Evolutionary conservation across 306 rosid species (phyloP).

Genomic region (Arachis stenosperma): DNA sequence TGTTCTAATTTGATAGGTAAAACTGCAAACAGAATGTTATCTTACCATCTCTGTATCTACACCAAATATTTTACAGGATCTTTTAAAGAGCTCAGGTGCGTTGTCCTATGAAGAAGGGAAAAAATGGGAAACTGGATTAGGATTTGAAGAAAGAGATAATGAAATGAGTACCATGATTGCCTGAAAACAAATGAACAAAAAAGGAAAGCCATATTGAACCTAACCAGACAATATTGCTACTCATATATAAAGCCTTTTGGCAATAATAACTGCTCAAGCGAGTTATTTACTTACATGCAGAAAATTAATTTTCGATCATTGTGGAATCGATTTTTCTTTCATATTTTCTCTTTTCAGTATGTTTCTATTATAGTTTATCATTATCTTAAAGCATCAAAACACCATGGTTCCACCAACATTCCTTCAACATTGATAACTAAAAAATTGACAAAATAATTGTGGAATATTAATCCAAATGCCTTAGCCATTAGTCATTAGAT

Average conservation of each 20-base stretch:
- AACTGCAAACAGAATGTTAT: conserved; percentile 34
- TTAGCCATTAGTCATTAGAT: conserved; percentile 7
- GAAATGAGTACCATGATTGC: conserved; percentile 21
- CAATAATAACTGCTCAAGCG: too few relatives aligned
- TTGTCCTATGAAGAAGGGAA: conserved; percentile 67
- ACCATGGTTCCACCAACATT: conserved; percentile 21
- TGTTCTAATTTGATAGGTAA: background rate
- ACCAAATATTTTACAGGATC: conserved; percentile 90
- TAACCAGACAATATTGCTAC: conserved; percentile 17
- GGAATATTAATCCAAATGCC: conserved; percentile 28
- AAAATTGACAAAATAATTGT: conserved; percentile 19
- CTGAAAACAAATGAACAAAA: conserved; percentile 5
- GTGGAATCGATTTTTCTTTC: too few relatives aligned
- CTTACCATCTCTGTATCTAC: conserved; percentile 88
- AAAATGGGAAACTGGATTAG: conserved; percentile 31
- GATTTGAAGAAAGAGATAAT: conserved; percentile 7
- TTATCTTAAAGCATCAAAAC: conserved; percentile 32
- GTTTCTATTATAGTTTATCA: conserved; percentile 17
- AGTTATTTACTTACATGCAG: too few relatives aligned
- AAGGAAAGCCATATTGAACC: background rate
- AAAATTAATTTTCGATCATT: too few relatives aligned
- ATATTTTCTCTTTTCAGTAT: too few relatives aligned
- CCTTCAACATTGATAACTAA: conserved; percentile 22
- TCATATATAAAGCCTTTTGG: too few relatives aligned
- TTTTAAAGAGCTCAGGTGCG: conserved; percentile 70